Conservation (phyloP, 441 rosid genomes). For the Cnidoscolus chayamansa region DNA sequence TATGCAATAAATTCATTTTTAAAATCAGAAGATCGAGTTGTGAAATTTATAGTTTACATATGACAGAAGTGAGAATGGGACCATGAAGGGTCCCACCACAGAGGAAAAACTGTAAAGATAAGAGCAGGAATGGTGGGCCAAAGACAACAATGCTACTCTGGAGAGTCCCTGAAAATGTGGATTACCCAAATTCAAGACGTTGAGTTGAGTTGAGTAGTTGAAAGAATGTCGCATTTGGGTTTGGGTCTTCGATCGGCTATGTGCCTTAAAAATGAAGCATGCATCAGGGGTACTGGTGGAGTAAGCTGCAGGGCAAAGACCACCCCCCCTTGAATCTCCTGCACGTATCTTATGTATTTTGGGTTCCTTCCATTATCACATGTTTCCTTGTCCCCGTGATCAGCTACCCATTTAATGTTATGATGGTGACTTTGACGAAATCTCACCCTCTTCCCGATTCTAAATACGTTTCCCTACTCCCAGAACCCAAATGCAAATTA, state of each 20-base stretch:
- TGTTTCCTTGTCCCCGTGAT: not conserved
- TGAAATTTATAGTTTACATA: no score
- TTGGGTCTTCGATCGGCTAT: no score
- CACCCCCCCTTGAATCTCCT: no score
- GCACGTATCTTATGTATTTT: no score
- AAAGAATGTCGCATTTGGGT: not conserved
- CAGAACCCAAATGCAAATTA: not conserved
- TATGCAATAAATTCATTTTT: no score
- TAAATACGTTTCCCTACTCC: not conserved
- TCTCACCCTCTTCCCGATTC: not conserved
- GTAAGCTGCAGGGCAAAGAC: no score
- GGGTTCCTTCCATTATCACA: not conserved
- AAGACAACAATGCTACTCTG: not conserved
- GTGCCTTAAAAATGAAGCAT: not conserved
- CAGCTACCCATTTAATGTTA: not conserved
- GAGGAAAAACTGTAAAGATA: not conserved
- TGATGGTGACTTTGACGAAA: not conserved
- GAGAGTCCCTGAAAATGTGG: not conserved
- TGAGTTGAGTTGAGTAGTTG: not conserved
- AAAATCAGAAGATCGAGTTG: no score
- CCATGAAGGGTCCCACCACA: not conserved
- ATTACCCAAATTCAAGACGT: not conserved
- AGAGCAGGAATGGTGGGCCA: constrained; percentile 12
- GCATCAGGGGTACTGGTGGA: no score
- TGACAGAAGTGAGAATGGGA: not conserved